phyloP scores from a whole-genome alignment of 805 yeast species.

The Candida qinlingensis region DNA sequence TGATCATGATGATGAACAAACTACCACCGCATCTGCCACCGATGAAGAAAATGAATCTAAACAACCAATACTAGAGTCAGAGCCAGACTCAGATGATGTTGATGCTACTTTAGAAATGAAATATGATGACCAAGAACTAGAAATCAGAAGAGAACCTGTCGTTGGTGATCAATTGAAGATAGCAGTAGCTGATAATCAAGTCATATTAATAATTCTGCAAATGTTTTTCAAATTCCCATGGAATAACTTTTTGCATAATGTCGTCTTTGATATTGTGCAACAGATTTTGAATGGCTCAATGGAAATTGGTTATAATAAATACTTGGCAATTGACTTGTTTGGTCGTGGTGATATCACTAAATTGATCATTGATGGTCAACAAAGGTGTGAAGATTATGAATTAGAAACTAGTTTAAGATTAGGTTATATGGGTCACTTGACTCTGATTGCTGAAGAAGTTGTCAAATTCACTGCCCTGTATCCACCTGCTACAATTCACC shows the following conservation, averaged over 20 bases:
- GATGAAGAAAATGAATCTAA: not conserved
- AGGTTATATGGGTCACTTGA: constrained; percentile 97
- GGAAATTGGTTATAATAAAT: constrained; percentile 82
- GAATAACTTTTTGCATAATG: constrained; percentile 97
- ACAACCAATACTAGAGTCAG: constrained; percentile 20
- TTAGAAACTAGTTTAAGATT: constrained; percentile 57
- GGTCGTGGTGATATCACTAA: constrained; percentile 57
- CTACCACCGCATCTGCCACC: not conserved
- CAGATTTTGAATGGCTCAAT: constrained; percentile 86
- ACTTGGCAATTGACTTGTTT: constrained; percentile 63
- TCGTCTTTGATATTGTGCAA: constrained; percentile 93
- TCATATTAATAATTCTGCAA: constrained; percentile 59
- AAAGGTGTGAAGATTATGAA: constrained; percentile 54
- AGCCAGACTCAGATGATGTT: constrained; percentile 22
- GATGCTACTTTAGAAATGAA: constrained; percentile 25
- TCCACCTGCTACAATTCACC: constrained; percentile 26
- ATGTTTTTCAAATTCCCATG: constrained; percentile 87
- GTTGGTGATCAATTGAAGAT: constrained; percentile 88
- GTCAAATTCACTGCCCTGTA: constrained; percentile 61
- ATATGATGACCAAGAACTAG: constrained; percentile 34
- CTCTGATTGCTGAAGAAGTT: constrained; percentile 90
- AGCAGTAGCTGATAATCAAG: constrained; percentile 67
- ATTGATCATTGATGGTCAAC: constrained; percentile 57
- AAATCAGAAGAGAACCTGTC: constrained; percentile 54
- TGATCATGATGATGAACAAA: constrained; percentile 12